phyloP scores from a whole-genome alignment of 2,329 filamentous ascomycete genomes.

The Sclerotinia nivalis region DNA sequence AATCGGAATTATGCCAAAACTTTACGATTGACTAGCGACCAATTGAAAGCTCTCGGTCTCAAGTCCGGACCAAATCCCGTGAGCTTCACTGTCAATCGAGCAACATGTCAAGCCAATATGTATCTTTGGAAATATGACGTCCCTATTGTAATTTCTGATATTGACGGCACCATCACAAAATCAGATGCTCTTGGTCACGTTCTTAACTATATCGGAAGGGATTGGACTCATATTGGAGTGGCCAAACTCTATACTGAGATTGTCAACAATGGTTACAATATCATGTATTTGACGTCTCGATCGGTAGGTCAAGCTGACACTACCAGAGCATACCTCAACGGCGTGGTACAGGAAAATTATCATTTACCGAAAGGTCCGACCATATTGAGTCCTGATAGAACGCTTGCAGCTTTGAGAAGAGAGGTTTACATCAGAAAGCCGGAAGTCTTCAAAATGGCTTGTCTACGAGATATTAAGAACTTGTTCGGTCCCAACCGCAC shows the following conservation, averaged over 20 bases:
- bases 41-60: constrained; percentile 81
- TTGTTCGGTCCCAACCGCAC: constrained; percentile 76
- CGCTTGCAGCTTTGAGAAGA: constrained; percentile 85
- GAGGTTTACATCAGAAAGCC: constrained; percentile 96
- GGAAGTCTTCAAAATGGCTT: constrained; percentile 99
- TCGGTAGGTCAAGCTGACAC: constrained; percentile 92
- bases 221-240: constrained; percentile 96
- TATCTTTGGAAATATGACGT: constrained; percentile 90
- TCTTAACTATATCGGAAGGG: constrained; percentile 91
- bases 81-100: constrained; percentile 94
- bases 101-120: constrained; percentile 89
- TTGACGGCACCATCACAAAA: constrained; percentile 98
- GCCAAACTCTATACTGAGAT: constrained; percentile 98
- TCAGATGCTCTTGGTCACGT: constrained; percentile 94
- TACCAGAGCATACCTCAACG: constrained; percentile 85
- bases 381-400: constrained; percentile 92
- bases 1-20: constrained; percentile 96
- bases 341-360: constrained; percentile 85
- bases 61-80: constrained; percentile 87
- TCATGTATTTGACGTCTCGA: constrained; percentile 94
- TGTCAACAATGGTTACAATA: constrained; percentile 93
- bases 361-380: constrained; percentile 86
- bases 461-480: constrained; percentile 86
- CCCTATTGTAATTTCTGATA: constrained; percentile 96
- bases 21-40: constrained; percentile 88